These are phyloP conservation scores for Kodamaea arcana DNA, from an alignment of 1,139 yeast species.

Conservation along the genomic window DNA sequence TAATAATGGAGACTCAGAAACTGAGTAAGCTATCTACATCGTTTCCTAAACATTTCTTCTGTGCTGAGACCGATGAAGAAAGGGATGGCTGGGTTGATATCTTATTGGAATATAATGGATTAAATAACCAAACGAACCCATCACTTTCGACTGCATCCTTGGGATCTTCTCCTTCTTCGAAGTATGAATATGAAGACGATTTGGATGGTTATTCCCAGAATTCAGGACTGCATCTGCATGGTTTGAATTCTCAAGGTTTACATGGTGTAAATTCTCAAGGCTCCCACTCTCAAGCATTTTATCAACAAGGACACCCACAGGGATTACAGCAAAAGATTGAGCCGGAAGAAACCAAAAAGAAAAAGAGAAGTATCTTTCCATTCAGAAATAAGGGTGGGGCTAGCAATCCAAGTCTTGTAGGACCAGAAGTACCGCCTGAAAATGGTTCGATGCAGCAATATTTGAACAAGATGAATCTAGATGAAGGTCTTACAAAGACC, in stretches of 20 bases:
- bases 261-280: background rate
- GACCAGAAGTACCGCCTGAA: constrained; percentile 5
- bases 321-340: background rate
- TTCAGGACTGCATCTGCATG: no score
- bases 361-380: constrained; percentile 59
- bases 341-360: constrained; percentile 29
- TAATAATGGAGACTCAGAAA: constrained; percentile 62
- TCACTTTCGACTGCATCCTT: background rate
- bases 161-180: constrained; percentile 9
- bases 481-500: constrained; percentile 30
- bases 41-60: constrained; percentile 60
- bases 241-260: background rate
- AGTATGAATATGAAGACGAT: constrained; percentile 12
- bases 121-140: background rate
- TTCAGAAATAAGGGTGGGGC: constrained; percentile 34
- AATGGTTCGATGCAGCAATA: constrained; percentile 31
- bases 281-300: background rate
- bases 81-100: constrained; percentile 75
- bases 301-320: background rate
- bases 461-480: constrained; percentile 38
- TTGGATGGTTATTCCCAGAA: no score
- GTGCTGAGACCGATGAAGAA: constrained; percentile 79
- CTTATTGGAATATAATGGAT: constrained; percentile 42
- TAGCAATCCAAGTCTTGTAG: constrained; percentile 2
- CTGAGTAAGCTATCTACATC: constrained; percentile 50